Percentiles rank a stretch among this genome's conserved stretches.
phyloP scores from a whole-genome alignment of 2,329 filamentous ascomycete genomes.

The Colletotrichum zoysiae region DNA sequence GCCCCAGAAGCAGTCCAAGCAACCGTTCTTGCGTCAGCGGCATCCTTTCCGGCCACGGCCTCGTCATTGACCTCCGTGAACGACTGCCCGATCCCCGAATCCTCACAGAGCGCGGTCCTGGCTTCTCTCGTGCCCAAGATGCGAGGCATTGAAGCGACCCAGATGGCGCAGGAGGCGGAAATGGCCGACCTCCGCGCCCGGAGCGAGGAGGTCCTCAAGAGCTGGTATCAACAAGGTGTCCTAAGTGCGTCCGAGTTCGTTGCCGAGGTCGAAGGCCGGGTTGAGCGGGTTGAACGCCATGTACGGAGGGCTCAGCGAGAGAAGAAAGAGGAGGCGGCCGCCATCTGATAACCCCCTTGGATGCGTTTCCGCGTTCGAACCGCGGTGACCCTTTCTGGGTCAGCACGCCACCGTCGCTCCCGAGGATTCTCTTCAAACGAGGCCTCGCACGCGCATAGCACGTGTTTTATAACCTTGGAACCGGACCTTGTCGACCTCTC shows the following conservation, averaged over 20 bases:
- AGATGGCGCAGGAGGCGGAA: constrained; percentile 72
- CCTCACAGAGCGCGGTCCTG: constrained; percentile 66
- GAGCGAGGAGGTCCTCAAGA: constrained; percentile 72
- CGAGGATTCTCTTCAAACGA: not conserved
- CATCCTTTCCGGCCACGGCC: constrained; percentile 66
- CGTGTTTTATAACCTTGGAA: not conserved
- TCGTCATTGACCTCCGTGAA: constrained; percentile 69
- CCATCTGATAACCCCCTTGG: constrained; percentile 17
- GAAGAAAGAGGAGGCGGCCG: constrained; percentile 60
- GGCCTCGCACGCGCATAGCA: constrained; percentile 7
- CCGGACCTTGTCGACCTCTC: not conserved
- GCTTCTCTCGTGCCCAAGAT: constrained; percentile 72
- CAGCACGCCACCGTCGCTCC: not conserved
- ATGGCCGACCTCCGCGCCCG: constrained; percentile 72
- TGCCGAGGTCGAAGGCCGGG: constrained; percentile 77
- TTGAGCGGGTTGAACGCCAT: constrained; percentile 74
- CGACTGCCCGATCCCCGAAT: constrained; percentile 69
- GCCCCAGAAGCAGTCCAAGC: constrained; percentile 64
- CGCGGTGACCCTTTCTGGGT: not conserved
- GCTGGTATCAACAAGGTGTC: constrained; percentile 81
- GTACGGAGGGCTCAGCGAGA: constrained; percentile 74
- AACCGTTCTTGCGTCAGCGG: constrained; percentile 68
- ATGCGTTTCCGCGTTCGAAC: not conserved
- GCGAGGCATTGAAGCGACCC: constrained; percentile 69
- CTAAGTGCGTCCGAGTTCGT: constrained; percentile 76